Evolutionary conservation across 78 protist species (phyloP), one percentile per base, ranked within the genome.

Genomic region (Guillardia theta): DNA sequence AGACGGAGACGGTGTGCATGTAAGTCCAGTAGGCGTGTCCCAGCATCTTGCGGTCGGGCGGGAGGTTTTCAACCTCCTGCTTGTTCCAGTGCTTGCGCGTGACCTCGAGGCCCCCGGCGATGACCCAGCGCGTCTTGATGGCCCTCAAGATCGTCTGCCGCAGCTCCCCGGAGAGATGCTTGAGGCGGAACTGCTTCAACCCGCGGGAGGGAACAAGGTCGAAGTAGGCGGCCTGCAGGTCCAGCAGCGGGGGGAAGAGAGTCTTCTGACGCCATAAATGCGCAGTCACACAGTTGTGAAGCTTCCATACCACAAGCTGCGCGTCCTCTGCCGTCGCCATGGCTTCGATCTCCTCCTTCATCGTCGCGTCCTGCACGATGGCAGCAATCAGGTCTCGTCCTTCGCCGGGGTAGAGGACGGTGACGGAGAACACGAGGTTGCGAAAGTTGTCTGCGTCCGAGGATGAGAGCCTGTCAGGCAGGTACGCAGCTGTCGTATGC

Each of bases 401-500:
- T 5, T 78, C 39, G 45, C 90, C 90, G 9, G 90, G 90, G 90
- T 78, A 78, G 15, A 78, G 48, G 6, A 10, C 44, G 1, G 19
- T 36, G 21, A 64, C 21, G 10, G 80, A 64, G 21, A 6, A 21
- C 41, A 64, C 80, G 21, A 64, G 12, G 19, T 64, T 19, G 44
- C 8, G 8, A 21, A 64, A 64, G 12, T 36, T 36, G 10, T 9
- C 80, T 24, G 41, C 21, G 12, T 64, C 80, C 8, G 21, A 24
- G 41, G 80, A 18, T 6, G 21, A 30, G 41, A 64, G 90, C 44
- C 44, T 78, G 90, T 78, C 90, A 2, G 90, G 90, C 37, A 78
- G 90, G 12, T 78, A 78, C 30, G 90, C 90, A 9, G 90, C 90
- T 0, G 90, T 78, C 24, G 90, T 78, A 30, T 78, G 90, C 19